Evolutionary conservation across 768 basidiomycete species (phyloP).

Genomic region (Podaxis pistillaris): DNA sequence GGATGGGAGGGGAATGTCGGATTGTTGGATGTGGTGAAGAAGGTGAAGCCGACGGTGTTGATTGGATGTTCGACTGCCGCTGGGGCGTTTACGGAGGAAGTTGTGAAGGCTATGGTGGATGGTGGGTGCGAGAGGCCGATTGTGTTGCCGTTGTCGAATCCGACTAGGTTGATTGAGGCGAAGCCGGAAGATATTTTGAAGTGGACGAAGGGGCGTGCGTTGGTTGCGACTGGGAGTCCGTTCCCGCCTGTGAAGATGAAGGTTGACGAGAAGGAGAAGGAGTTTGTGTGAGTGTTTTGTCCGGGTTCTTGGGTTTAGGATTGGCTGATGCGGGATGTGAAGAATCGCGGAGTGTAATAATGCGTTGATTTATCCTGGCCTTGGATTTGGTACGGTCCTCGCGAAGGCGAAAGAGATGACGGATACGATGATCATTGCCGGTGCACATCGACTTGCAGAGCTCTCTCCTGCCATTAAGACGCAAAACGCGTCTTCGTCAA

Average conservation of each 20-base stretch:
- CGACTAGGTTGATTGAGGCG: slow-evolving; percentile 74
- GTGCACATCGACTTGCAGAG: slow-evolving; percentile 68
- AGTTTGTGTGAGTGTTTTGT: slow-evolving; percentile 36
- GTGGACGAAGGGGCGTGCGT: slow-evolving; percentile 79
- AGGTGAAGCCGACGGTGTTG: slow-evolving; percentile 75
- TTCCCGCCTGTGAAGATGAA: slow-evolving; percentile 73
- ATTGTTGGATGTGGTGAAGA: slow-evolving; percentile 69
- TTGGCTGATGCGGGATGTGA: not conserved
- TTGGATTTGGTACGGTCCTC: slow-evolving; percentile 79
- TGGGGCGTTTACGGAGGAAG: slow-evolving; percentile 76
- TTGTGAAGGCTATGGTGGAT: slow-evolving; percentile 62
- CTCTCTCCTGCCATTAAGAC: slow-evolving; percentile 62
- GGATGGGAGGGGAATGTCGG: slow-evolving; percentile 56
- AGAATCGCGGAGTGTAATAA: slow-evolving; percentile 80
- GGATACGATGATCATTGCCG: slow-evolving; percentile 88
- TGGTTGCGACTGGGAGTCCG: slow-evolving; percentile 83
- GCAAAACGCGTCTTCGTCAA: slow-evolving; percentile 29
- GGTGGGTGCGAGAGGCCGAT: slow-evolving; percentile 57
- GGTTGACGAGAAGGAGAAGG: slow-evolving; percentile 56
- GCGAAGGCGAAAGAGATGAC: slow-evolving; percentile 62
- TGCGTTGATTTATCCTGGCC: slow-evolving; percentile 81
- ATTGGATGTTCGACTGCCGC: slow-evolving; percentile 82
- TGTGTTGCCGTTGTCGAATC: slow-evolving; percentile 84
- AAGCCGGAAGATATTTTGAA: slow-evolving; percentile 66
- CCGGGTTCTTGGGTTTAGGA: not conserved